Evolutionary conservation across 192 early-diverging fungal species (phyloP).

Genomic region (Coemansia reversa): DNA sequence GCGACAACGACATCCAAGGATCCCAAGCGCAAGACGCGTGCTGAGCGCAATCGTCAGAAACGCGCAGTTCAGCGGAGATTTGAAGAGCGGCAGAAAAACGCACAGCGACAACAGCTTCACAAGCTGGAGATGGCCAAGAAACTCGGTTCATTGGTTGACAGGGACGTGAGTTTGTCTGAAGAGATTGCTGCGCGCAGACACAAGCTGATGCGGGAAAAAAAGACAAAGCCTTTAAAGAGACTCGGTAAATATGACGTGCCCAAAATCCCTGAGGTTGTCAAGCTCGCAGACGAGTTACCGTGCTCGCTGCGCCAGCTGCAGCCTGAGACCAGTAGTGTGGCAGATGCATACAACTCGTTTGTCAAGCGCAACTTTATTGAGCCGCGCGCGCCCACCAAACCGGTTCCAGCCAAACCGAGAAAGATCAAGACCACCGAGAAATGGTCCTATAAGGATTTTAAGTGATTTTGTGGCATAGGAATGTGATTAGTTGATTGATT

Average conservation of each 20-base stretch:
- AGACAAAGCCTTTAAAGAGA: slow-evolving; percentile 26
- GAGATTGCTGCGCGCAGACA: slow-evolving; percentile 24
- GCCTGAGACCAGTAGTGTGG: slow-evolving; percentile 43
- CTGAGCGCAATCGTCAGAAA: slow-evolving; percentile 59
- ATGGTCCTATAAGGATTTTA: slow-evolving; percentile 52
- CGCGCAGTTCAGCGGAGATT: slow-evolving; percentile 36
- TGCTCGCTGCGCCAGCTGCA: slow-evolving; percentile 42
- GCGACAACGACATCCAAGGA: slow-evolving; percentile 21
- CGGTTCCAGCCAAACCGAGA: not conserved
- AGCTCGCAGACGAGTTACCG: slow-evolving; percentile 47
- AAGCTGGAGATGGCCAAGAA: slow-evolving; percentile 55
- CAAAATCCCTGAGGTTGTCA: slow-evolving; percentile 33
- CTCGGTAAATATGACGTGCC: slow-evolving; percentile 39
- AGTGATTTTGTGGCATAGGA: slow-evolving; percentile 4
- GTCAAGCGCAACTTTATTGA: slow-evolving; percentile 50
- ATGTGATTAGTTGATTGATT: not conserved
- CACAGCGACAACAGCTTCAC: slow-evolving; percentile 48
- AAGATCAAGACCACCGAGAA: slow-evolving; percentile 43
- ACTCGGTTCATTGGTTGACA: slow-evolving; percentile 53
- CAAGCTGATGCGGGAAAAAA: slow-evolving; percentile 28
- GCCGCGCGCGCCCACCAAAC: slow-evolving; percentile 14
- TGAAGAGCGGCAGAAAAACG: slow-evolving; percentile 42
- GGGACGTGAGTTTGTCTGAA: slow-evolving; percentile 30
- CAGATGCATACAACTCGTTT: slow-evolving; percentile 38
- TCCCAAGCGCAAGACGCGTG: slow-evolving; percentile 59